Evolutionary conservation across 1,139 yeast genomes (phyloP).

Genomic region (Kluyveromyces marxianus): DNA sequence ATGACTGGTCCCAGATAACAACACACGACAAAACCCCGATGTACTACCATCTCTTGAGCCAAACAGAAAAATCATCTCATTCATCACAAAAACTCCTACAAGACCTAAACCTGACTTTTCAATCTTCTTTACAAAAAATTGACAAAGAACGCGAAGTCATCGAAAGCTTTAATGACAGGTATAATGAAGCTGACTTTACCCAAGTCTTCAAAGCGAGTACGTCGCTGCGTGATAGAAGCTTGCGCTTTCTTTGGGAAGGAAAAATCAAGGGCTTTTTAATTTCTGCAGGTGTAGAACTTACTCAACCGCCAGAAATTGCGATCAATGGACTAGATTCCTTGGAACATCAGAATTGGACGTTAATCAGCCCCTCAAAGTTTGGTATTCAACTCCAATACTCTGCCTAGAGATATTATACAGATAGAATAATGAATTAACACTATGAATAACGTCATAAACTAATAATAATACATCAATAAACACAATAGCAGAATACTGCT

Average conservation of each 20-base stretch:
- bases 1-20: conserved; percentile 2
- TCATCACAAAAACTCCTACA: conserved; percentile 18
- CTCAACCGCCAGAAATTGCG: conserved; percentile 6
- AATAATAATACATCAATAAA: too few species aligned
- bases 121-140: conserved; percentile 27
- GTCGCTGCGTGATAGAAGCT: conserved; percentile 52
- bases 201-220: conserved; percentile 74
- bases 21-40: conserved; percentile 5
- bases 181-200: conserved; percentile 48
- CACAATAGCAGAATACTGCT: too few species aligned
- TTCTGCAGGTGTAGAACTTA: conserved; percentile 58
- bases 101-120: conserved; percentile 26
- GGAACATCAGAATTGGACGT: conserved; percentile 4
- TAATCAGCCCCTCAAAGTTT: conserved; percentile 19
- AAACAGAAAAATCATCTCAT: conserved; percentile 4
- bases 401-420: conserved; percentile 7
- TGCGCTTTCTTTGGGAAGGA: conserved; percentile 83
- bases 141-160: conserved; percentile 38
- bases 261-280: conserved; percentile 70
- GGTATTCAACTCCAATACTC: conserved; percentile 29
- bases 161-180: conserved; percentile 46
- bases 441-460: too few species aligned
- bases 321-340: conserved; percentile 5
- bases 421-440: not conserved
- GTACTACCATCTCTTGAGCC: conserved; percentile 10